Conservation (phyloP, 2,329 filamentous ascomycete genomes). For the Cladobotryum mycophilum region DNA sequence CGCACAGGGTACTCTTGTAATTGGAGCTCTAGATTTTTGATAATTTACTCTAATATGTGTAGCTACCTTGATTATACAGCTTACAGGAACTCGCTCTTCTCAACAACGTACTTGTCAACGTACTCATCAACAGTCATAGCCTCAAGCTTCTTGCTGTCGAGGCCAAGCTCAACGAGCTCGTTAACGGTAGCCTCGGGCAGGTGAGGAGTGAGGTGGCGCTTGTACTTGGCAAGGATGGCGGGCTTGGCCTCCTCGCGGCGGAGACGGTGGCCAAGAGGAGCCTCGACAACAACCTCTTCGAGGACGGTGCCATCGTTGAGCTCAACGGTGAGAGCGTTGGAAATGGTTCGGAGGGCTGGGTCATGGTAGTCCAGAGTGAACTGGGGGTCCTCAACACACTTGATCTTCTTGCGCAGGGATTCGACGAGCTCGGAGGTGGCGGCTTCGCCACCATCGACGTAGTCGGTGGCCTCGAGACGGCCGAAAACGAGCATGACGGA, state of each 20-base stretch:
- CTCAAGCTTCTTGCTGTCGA: conserved; percentile 70
- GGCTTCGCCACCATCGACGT: conserved; percentile 86
- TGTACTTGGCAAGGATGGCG: conserved; percentile 91
- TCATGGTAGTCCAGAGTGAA: conserved; percentile 96
- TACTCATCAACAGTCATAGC: conserved; percentile 84
- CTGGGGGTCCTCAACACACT: conserved; percentile 90
- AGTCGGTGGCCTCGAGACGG: conserved; percentile 88
- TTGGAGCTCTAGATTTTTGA: not conserved
- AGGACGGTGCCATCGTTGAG: conserved; percentile 90
- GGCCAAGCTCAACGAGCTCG: conserved; percentile 73
- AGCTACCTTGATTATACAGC: not conserved
- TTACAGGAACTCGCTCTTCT: conserved; percentile 54
- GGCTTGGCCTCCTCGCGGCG: conserved; percentile 96
- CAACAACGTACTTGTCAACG: conserved; percentile 70
- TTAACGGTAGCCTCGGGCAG: conserved; percentile 71
- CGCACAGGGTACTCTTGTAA: no score
- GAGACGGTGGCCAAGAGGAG: conserved; percentile 85
- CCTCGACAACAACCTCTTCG: conserved; percentile 87
- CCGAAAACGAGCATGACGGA: conserved; percentile 93
- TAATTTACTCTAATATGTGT: not conserved
- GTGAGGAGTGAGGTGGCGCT: conserved; percentile 83
- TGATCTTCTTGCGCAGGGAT: conserved; percentile 86
- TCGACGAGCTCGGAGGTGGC: conserved; percentile 86
- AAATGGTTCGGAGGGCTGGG: conserved; percentile 87
- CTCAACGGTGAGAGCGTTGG: conserved; percentile 91